Percentiles rank a stretch among this genome's conserved stretches.
These are phyloP conservation scores for Yamadazyma phyllophila DNA, from an alignment of 805 yeast species.

Conservation along the genomic window DNA sequence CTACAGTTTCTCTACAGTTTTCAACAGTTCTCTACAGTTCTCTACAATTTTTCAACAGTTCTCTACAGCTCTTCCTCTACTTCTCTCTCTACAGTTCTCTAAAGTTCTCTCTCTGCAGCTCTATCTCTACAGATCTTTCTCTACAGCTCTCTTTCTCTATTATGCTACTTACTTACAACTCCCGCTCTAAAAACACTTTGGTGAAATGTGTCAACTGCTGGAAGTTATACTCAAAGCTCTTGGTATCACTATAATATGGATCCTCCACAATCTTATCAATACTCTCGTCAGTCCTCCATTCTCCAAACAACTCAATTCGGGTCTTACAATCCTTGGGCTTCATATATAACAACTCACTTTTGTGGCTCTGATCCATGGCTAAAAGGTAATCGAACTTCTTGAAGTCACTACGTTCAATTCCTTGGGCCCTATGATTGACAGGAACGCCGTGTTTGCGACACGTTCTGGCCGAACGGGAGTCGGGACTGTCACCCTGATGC, in stretches of 20 bases:
- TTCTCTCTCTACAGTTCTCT: no score
- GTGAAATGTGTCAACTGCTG: conserved; percentile 74
- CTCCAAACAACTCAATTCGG: conserved; percentile 67
- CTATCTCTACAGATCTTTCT: no score
- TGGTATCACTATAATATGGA: conserved; percentile 87
- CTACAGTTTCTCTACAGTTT: no score
- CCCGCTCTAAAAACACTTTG: conserved; percentile 56
- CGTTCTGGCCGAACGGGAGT: conserved; percentile 64
- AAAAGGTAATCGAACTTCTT: conserved; percentile 63
- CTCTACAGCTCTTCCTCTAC: no score
- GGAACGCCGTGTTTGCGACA: conserved; percentile 74
- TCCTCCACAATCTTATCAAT: conserved; percentile 69
- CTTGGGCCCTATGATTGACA: conserved; percentile 73
- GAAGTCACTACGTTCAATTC: conserved; percentile 52
- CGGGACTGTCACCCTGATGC: conserved; percentile 83
- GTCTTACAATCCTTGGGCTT: conserved; percentile 52
- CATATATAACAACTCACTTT: conserved; percentile 47
- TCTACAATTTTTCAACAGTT: no score
- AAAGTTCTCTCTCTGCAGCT: no score
- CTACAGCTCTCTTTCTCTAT: no score
- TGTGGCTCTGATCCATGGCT: conserved; percentile 68
- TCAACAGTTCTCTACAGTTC: no score
- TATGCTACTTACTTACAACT: no score
- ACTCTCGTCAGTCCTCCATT: conserved; percentile 59
- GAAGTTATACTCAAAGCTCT: conserved; percentile 80